These are phyloP conservation scores for Mycena filopes DNA, from an alignment of 768 basidiomycete species.

Conservation along the genomic window DNA sequence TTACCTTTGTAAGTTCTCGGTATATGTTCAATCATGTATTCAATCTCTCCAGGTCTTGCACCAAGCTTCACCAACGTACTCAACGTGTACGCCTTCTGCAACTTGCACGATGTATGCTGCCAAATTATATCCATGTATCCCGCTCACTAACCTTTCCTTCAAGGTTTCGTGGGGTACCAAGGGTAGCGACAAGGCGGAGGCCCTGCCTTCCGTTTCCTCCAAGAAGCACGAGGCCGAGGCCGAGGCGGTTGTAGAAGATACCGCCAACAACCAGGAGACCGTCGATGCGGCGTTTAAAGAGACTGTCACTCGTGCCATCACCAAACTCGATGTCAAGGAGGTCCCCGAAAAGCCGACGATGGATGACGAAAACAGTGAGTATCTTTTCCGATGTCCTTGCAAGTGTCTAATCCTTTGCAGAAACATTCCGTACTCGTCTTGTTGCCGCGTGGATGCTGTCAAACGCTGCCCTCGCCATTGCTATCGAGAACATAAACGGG, in stretches of 20 bases:
- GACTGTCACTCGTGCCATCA: constrained; percentile 81
- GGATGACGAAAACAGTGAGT: constrained; percentile 78
- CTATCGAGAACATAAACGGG: constrained; percentile 69
- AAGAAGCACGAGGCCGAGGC: constrained; percentile 71
- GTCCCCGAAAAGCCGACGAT: constrained; percentile 72
- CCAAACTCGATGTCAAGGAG: constrained; percentile 66
- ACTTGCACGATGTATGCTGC: constrained; percentile 83
- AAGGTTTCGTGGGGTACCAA: constrained; percentile 96
- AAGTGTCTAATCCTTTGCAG: constrained; percentile 8
- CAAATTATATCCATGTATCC: not conserved
- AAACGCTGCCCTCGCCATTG: constrained; percentile 67
- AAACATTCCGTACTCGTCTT: constrained; percentile 85
- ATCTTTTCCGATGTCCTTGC: not conserved
- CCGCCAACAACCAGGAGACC: constrained; percentile 77
- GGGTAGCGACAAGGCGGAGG: constrained; percentile 92
- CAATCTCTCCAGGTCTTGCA: constrained; percentile 59
- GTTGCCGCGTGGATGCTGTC: constrained; percentile 78
- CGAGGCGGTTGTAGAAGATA: constrained; percentile 82
- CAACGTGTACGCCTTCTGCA: constrained; percentile 98
- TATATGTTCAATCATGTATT: not conserved
- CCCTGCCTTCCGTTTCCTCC: constrained; percentile 73
- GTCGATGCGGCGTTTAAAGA: constrained; percentile 86
- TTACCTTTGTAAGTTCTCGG: constrained; percentile 66
- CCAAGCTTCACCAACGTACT: constrained; percentile 95
- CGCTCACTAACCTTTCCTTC: constrained; percentile 10